Conservation (phyloP, 2,329 filamentous ascomycete genomes). For the Emydomyces testavorans region DNA sequence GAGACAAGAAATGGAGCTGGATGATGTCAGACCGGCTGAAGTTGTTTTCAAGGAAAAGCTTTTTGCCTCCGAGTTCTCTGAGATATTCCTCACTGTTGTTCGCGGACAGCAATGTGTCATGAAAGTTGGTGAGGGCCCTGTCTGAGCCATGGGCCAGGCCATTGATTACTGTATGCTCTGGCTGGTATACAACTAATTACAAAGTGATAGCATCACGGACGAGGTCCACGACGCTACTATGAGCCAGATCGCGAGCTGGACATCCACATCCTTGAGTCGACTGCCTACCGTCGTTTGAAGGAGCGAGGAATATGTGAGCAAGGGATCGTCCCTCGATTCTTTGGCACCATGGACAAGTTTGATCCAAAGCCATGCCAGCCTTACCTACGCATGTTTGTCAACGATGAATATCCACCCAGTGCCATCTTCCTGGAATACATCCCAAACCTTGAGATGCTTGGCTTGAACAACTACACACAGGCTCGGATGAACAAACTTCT, state of each 20-base stretch:
- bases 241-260: neutral
- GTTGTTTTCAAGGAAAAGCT: no score
- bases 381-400: conserved; percentile 8
- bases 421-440: conserved; percentile 11
- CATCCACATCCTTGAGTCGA: conserved; percentile 10
- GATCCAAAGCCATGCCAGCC: conserved; percentile 8
- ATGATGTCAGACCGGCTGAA: no score
- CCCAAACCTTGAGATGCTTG: neutral
- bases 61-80: conserved; percentile 10
- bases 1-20: no score
- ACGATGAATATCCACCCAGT: conserved; percentile 1
- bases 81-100: conserved; percentile 16
- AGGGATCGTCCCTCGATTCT: conserved; percentile 7
- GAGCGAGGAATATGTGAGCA: conserved; percentile 1
- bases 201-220: conserved; percentile 5
- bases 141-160: neutral
- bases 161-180: neutral
- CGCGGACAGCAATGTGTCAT: conserved; percentile 15
- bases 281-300: conserved; percentile 10
- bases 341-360: conserved; percentile 4
- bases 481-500: conserved; percentile 4
- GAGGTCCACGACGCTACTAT: neutral
- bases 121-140: conserved; percentile 21
- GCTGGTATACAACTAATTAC: neutral
- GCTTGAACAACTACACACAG: conserved; percentile 6